Conservation (phyloP, 495 filamentous ascomycete genomes). For the Peziza echinospora region DNA sequence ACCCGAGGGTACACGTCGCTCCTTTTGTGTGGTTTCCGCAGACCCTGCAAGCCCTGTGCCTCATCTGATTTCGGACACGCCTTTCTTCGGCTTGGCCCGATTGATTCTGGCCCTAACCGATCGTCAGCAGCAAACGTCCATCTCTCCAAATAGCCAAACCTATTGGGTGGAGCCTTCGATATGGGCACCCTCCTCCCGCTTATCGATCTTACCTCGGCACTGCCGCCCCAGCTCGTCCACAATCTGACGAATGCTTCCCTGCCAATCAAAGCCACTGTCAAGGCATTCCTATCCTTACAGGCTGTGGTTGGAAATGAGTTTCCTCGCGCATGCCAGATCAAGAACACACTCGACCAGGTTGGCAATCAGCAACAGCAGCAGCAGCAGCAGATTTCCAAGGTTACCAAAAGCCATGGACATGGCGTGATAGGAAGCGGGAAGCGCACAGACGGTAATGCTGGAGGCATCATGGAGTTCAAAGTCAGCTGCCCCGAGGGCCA, state of each 20-base stretch:
- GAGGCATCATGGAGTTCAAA: neutral
- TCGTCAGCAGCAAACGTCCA: no score
- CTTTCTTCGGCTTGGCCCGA: neutral
- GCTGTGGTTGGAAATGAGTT: neutral
- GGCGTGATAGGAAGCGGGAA: neutral
- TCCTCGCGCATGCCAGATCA: neutral
- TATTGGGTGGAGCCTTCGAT: no score
- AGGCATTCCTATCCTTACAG: neutral
- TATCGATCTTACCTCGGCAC: neutral
- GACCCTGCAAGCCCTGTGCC: no score
- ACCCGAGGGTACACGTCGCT: no score
- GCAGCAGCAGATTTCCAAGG: neutral
- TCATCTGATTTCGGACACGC: neutral
- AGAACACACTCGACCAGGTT: neutral
- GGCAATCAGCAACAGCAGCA: neutral
- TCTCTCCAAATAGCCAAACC: neutral
- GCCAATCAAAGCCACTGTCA: neutral
- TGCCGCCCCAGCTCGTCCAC: neutral
- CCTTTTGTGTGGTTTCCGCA: neutral
- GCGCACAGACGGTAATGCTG: neutral
- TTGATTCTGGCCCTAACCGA: no score
- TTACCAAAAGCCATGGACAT: neutral
- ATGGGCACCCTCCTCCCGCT: no score
- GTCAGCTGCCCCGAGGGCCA: neutral
- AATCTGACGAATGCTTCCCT: neutral